Base-by-base conservation (phyloP, 805 yeast species). In the Wickerhamia fluorescens region DNA sequence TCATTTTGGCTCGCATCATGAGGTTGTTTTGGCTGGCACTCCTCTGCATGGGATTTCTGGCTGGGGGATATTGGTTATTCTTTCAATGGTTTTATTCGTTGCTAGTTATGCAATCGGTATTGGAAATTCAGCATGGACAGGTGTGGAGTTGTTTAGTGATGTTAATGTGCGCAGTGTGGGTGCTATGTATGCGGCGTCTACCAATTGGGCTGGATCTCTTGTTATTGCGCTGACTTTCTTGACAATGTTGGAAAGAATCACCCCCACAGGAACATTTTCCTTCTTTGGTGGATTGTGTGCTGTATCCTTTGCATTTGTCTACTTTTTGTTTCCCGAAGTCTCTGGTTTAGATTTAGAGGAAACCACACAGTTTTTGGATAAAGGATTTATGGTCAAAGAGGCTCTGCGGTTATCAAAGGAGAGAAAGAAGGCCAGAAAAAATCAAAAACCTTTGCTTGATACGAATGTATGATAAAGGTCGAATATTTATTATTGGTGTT, bases 61-160 rank as follows among this genome's bases (percentile, higher is more conserved):
- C 3, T 88, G 96, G 96, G 95, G 96, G 13, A 73, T 83, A 37
- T 77, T 88, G 10, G 75, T 89, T 31, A 80, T 92, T 38, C 68
- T 87, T 21, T 78, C 86, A 30, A 87, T 88, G 84, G 85, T 89
- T 39, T 53, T 75, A 23, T 92, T 67, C 50, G 96, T 88, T 25
- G 96, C 95, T 3, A 76, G 80, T 30, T 89, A 88, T 53, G 95
- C 96, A 27, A 65, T 85, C 41, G 97, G 97, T 42, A 84, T 88
- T 42, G 98, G 98, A 60, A 88, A 89, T 55, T 92, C 86, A 31
- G 96, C 97, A 33, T 89, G 98, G 98, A 95, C 89, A 52, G 96
- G 92, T 51, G 81, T 89, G 33, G 98, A 89, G 58, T 64, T 89
- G 49, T 87, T 92, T 62, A 92, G 96, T 20, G 95, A 88, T 67